phyloP scores from a whole-genome alignment of 805 yeast species.

The Maudiozyma serrabonitensis region DNA sequence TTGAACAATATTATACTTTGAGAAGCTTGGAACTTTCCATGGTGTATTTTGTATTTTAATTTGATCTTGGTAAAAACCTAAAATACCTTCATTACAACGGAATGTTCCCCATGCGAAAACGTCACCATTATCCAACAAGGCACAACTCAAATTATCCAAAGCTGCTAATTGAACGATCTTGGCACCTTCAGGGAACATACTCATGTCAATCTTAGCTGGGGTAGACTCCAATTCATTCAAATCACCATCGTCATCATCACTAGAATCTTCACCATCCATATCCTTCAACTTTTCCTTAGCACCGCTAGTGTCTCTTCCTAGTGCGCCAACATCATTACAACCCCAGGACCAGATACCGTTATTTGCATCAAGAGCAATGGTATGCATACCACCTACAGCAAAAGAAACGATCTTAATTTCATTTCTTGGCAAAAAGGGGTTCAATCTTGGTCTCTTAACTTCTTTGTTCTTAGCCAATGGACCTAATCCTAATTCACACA shows the following conservation, averaged over 20 bases:
- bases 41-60: conserved; percentile 61
- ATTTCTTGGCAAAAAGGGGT: conserved; percentile 58
- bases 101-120: conserved; percentile 98
- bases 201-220: conserved; percentile 56
- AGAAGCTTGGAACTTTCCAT: conserved; percentile 37
- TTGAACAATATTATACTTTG: conserved; percentile 61
- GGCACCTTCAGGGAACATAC: conserved; percentile 46
- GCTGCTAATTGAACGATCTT: conserved; percentile 78
- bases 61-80: conserved; percentile 64
- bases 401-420: conserved; percentile 69
- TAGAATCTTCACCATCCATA: conserved; percentile 48
- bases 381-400: conserved; percentile 95
- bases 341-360: conserved; percentile 98
- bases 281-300: conserved; percentile 59
- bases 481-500: conserved; percentile 97
- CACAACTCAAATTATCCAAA: conserved; percentile 84
- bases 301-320: conserved; percentile 76
- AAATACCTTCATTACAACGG: conserved; percentile 82
- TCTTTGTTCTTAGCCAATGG: conserved; percentile 87
- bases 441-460: conserved; percentile 91
- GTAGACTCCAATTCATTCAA: conserved; percentile 84
- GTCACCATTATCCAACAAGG: conserved; percentile 68
- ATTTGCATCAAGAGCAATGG: conserved; percentile 65
- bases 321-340: conserved; percentile 80
- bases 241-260: conserved; percentile 67